phyloP scores from a whole-genome alignment of 352 stramenopile genomes.

The Phytopythium boreale region DNA sequence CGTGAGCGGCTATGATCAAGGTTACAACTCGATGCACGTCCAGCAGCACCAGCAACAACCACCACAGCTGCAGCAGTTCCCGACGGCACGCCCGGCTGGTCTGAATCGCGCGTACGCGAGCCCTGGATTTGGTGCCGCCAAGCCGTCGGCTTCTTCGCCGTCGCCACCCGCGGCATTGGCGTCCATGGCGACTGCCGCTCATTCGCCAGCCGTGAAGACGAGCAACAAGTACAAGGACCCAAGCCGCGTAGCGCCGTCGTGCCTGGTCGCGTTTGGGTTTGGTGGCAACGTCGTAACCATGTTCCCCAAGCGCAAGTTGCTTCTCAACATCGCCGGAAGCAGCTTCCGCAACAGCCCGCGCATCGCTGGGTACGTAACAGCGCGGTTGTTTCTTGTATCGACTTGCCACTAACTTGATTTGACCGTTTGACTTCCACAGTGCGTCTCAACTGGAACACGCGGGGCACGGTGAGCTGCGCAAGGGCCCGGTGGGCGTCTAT shows the following conservation, averaged over 20 bases:
- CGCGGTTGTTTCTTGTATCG: constrained; percentile 1
- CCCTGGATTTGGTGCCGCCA: background rate
- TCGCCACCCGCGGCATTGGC: background rate
- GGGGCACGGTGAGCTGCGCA: constrained; percentile 63
- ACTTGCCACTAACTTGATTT: background rate
- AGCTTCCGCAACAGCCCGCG: constrained; percentile 66
- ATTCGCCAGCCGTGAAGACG: constrained; percentile 24
- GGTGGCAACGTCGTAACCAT: constrained; percentile 88
- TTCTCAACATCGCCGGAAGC: constrained; percentile 58
- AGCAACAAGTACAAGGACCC: constrained; percentile 86
- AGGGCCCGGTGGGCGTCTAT: constrained; percentile 79
- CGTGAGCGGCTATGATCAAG: constrained; percentile 1
- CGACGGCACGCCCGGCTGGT: background rate
- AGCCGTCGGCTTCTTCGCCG: background rate
- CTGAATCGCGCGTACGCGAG: background rate
- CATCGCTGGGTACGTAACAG: constrained; percentile 37
- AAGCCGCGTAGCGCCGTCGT: constrained; percentile 66
- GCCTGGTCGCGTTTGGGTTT: constrained; percentile 81
- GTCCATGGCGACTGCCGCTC: background rate
- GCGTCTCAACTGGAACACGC: constrained; percentile 49
- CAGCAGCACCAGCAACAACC: constrained; percentile 11
- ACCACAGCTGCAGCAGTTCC: constrained; percentile 8
- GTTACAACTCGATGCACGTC: background rate
- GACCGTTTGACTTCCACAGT: constrained; percentile 14
- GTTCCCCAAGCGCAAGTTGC: constrained; percentile 85